A percentile compares a stretch with the other conserved stretches of the same genome.
These are phyloP conservation scores for Verticillium dahliae DNA, from an alignment of 2,329 filamentous ascomycete genomes.

Conservation along the genomic window DNA sequence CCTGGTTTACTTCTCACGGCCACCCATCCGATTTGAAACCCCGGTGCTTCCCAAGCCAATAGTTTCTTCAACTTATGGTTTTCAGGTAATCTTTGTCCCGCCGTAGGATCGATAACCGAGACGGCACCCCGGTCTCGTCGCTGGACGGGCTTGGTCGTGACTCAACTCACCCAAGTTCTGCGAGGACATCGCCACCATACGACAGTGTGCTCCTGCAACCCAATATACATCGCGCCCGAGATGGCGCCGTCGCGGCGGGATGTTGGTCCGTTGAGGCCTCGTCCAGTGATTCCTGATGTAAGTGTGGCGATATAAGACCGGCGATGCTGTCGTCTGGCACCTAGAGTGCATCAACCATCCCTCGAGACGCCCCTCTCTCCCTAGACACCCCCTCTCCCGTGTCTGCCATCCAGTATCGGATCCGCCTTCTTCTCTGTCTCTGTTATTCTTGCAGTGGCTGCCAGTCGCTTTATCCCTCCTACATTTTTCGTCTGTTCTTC, in stretches of 20 bases:
- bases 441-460: background rate
- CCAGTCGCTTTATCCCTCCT: background rate
- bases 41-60: background rate
- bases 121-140: background rate
- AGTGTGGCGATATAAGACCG: slow-evolving; percentile 2
- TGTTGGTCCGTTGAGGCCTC: background rate
- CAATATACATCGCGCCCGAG: background rate
- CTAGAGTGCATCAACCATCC: background rate
- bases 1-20: background rate
- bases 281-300: background rate
- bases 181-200: background rate
- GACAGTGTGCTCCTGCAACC: background rate
- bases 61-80: background rate
- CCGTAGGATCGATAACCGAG: background rate
- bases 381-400: slow-evolving; percentile 5
- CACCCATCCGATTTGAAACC: background rate
- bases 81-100: background rate
- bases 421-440: background rate
- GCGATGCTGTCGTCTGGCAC: background rate
- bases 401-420: background rate
- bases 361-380: background rate
- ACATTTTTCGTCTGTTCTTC: background rate
- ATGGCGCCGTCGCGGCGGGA: background rate
- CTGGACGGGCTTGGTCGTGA: background rate
- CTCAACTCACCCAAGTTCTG: background rate